Conservation (phyloP, 2,329 filamentous ascomycete genomes). For the Bimuria novae-zelandiae region DNA sequence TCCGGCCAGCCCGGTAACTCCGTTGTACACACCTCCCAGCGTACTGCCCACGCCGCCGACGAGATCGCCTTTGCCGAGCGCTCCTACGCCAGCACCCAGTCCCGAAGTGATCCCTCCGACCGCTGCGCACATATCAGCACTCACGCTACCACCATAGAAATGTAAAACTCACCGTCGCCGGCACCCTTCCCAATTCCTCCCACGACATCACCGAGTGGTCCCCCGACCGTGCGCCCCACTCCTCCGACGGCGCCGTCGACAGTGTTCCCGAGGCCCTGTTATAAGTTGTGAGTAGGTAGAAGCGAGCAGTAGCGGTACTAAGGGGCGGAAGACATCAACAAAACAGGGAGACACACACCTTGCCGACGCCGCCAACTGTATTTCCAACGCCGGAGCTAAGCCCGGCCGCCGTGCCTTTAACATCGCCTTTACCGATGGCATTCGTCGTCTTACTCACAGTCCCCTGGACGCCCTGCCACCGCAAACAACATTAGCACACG, state of each 20-base stretch:
- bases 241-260: constrained; percentile 47
- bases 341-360: constrained; percentile 23
- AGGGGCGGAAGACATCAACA: not conserved
- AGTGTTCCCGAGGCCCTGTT: constrained; percentile 37
- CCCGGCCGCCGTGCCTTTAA: constrained; percentile 45
- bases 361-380: constrained; percentile 42
- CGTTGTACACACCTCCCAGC: constrained; percentile 47
- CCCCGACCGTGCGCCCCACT: constrained; percentile 43
- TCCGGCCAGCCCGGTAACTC: constrained; percentile 43
- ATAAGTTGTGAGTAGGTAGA: too few relatives aligned
- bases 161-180: constrained; percentile 43
- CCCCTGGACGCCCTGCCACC: constrained; percentile 41
- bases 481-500: not conserved
- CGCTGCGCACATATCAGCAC: not conserved
- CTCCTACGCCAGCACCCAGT: constrained; percentile 51
- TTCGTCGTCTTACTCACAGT: constrained; percentile 52
- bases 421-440: constrained; percentile 50
- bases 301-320: too few relatives aligned
- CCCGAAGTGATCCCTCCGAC: constrained; percentile 49
- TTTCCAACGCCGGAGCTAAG: constrained; percentile 46
- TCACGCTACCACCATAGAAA: too few relatives aligned
- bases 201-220: constrained; percentile 49
- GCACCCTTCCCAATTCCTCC: constrained; percentile 50
- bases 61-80: constrained; percentile 51
- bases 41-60: constrained; percentile 50